Evolutionary conservation across 2,329 filamentous ascomycete species (phyloP).

Genomic region (Alternaria tenuissima): DNA sequence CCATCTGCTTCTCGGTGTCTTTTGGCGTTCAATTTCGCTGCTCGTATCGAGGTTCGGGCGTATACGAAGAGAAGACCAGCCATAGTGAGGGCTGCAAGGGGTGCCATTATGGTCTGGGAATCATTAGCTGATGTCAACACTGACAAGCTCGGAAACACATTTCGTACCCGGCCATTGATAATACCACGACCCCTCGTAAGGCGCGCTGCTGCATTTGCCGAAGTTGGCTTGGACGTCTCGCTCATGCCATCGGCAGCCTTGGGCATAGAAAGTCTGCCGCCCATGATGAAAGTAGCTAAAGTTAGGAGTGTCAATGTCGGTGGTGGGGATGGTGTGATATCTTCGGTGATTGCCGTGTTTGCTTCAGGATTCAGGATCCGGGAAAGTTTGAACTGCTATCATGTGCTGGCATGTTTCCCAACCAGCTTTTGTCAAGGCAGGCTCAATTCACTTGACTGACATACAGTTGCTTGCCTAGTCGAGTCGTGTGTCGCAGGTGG

Average conservation of each 20-base stretch:
- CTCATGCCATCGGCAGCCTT: conserved; percentile 53
- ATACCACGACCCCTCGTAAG: conserved; percentile 42
- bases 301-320: background rate
- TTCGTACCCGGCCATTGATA: conserved; percentile 47
- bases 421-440: conserved; percentile 11
- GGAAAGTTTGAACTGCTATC: conserved; percentile 7
- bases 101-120: conserved; percentile 63
- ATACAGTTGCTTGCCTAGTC: conserved; percentile 16
- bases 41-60: conserved; percentile 69
- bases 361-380: conserved; percentile 10
- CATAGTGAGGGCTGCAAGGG: conserved; percentile 70
- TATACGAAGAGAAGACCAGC: conserved; percentile 68
- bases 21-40: conserved; percentile 71
- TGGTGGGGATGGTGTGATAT: conserved; percentile 14
- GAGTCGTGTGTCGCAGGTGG: conserved; percentile 14
- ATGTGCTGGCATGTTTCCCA: conserved; percentile 21
- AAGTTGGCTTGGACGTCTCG: conserved; percentile 51
- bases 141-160: background rate
- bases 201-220: conserved; percentile 42
- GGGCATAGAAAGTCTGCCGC: conserved; percentile 57
- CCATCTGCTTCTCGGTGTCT: conserved; percentile 66
- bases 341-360: conserved; percentile 1
- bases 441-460: conserved; percentile 2
- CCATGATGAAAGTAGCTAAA: conserved; percentile 48
- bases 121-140: conserved; percentile 7